Conservation (phyloP, 106 monocot species). For the Phalaenopsis equestris region DNA sequence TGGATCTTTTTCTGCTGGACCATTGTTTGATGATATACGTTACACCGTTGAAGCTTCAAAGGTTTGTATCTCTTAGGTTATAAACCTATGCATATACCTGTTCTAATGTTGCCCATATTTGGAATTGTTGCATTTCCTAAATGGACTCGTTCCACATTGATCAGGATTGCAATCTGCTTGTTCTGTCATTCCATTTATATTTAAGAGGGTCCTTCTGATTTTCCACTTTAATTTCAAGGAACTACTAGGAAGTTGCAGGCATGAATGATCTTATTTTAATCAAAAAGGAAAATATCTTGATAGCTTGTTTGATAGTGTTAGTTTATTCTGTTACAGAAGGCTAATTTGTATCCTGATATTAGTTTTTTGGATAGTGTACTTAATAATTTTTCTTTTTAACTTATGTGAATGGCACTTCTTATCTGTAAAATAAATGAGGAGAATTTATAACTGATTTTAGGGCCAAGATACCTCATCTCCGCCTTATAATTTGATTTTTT, state of each 20-base stretch:
- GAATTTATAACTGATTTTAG: background rate
- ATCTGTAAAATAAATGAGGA: background rate
- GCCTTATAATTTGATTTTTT: background rate
- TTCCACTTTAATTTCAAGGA: background rate
- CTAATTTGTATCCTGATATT: background rate
- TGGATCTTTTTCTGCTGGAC: constrained; percentile 68
- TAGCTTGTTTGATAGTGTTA: background rate
- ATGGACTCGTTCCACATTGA: background rate
- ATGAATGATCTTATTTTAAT: background rate
- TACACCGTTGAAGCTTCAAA: constrained; percentile 81
- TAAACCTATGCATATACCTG: background rate
- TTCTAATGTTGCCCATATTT: background rate
- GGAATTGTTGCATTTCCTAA: background rate
- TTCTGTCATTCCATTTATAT: background rate
- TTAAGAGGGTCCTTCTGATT: background rate
- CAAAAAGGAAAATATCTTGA: background rate
- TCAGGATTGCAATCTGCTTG: background rate
- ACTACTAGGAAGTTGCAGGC: background rate
- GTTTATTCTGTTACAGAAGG: background rate
- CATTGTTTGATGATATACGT: constrained; percentile 77
- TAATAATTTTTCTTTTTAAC: background rate
- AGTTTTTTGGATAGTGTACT: background rate
- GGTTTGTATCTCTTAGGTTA: constrained; percentile 30
- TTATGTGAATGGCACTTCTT: background rate
- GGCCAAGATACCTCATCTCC: background rate